Evolutionary conservation across 1,284 basidiomycete species (phyloP), one percentile per base, ranked within the genome.

Genomic region (Jaminaea rosea): DNA sequence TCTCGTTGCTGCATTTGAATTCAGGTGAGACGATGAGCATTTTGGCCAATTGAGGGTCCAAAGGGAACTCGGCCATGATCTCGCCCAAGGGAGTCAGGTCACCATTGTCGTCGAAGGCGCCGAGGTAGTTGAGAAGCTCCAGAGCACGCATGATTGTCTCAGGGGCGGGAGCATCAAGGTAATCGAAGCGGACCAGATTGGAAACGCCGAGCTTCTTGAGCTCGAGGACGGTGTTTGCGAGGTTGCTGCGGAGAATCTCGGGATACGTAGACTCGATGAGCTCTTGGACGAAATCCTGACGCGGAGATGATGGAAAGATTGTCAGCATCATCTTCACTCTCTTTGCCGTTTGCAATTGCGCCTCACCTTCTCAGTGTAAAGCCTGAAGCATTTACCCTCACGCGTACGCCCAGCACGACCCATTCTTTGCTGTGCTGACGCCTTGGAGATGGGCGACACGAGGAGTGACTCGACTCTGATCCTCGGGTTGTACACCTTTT

Each of bases 21-120:
- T 98, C 93, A 23, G 97, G 91, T 1, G 89, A 93, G n/a, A 90
- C 88, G 75, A 98, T 97, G 49, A 99, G 78, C 91, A 96, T 97
- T 78, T 98, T 98, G 9, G 93, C 91, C 56, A 92, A 77, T 3
- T 88, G 83, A 5, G 93, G 94, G 59, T 97, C 92, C 84, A 97
- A 89, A 5, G 94, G 94, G 77, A 98, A 96, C 62, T 97, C 92
- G 10, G 93, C 93, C 93, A 98, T 97, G 56, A 92, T 87, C 44
- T 78, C 79, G 11, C 94, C 93, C 1, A 97, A 77, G 0, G 84
- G 77, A 0, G 93, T 98, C 50, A 99, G 76, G 58, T 89, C 84
- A 15, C 94, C 93, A 4, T 96, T 88, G 65, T 99, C 91, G 70
- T 98, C 90, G 56, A 98, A 79, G 0, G 92, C 93, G 3, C 84